These are phyloP conservation scores for Debaryomyces sp. DNA, from an alignment of 1,139 yeast genomes.

Conservation along the genomic window DNA sequence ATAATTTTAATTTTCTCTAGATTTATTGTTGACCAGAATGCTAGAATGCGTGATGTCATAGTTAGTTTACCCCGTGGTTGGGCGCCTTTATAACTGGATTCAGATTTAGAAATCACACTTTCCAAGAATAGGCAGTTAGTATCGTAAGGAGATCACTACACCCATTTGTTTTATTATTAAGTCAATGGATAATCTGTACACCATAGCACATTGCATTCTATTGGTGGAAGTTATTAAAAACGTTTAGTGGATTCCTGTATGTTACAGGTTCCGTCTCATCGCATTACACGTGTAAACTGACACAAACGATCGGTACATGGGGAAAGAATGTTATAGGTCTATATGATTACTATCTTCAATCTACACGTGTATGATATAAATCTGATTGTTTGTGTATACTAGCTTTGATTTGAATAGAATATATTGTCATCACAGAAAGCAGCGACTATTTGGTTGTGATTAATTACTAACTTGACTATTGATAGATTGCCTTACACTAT, in stretches of 20 bases:
- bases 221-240: background rate
- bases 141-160: too few relatives aligned
- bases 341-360: background rate
- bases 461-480: background rate
- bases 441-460: background rate
- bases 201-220: background rate
- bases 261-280: background rate
- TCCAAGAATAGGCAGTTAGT: too few relatives aligned
- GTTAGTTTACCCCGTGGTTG: too few relatives aligned
- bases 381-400: background rate
- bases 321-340: background rate
- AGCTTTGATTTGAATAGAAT: background rate
- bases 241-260: background rate
- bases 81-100: too few relatives aligned
- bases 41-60: too few relatives aligned
- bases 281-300: slow-evolving; percentile 7
- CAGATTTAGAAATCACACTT: too few relatives aligned
- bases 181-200: too few relatives aligned
- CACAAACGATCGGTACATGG: background rate
- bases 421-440: background rate
- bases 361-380: slow-evolving; percentile 7
- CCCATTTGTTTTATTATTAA: too few relatives aligned
- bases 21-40: too few relatives aligned
- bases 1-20: too few relatives aligned
- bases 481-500: background rate